phyloP scores from a whole-genome alignment of 2,329 filamentous ascomycete species.

The Plenodomus tracheiphilus region DNA sequence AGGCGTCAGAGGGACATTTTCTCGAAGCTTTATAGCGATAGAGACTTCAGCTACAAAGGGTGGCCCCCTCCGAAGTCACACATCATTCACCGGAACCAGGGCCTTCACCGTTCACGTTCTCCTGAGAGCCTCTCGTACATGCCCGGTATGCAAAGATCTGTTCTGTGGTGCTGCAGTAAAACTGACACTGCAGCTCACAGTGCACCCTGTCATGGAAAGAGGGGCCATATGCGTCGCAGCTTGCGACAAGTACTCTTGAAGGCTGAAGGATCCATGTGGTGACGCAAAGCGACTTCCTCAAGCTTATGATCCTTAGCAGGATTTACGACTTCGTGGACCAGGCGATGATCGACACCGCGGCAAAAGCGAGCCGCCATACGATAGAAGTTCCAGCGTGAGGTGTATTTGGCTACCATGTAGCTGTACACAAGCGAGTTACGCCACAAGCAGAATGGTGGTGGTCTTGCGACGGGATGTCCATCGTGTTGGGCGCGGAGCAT shows the following conservation, averaged over 20 bases:
- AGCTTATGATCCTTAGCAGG: constrained; percentile 45
- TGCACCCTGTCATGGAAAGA: constrained; percentile 18
- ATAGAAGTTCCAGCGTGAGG: constrained; percentile 50
- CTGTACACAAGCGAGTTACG: constrained; percentile 36
- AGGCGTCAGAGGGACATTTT: too few species aligned
- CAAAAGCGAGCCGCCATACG: constrained; percentile 42
- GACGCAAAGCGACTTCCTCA: constrained; percentile 44
- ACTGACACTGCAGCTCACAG: too few species aligned
- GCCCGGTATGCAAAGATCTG: too few species aligned
- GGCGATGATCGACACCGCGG: constrained; percentile 15
- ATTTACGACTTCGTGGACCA: constrained; percentile 52
- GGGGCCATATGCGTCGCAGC: constrained; percentile 43
- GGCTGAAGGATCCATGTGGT: constrained; percentile 39
- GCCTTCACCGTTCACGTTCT: too few species aligned
- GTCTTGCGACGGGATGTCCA: constrained; percentile 16
- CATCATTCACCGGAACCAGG: too few species aligned
- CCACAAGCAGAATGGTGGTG: constrained; percentile 27
- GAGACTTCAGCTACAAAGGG: too few species aligned
- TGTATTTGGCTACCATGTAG: constrained; percentile 53
- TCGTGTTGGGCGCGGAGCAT: constrained; percentile 48
- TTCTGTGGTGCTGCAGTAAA: too few species aligned
- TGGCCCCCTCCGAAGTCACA: too few species aligned
- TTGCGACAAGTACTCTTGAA: constrained; percentile 38
- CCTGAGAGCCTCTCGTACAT: too few species aligned
- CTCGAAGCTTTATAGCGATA: too few species aligned